Base-by-base conservation (phyloP, 345 rosid species). In the Crucihimalaya himalaica region DNA sequence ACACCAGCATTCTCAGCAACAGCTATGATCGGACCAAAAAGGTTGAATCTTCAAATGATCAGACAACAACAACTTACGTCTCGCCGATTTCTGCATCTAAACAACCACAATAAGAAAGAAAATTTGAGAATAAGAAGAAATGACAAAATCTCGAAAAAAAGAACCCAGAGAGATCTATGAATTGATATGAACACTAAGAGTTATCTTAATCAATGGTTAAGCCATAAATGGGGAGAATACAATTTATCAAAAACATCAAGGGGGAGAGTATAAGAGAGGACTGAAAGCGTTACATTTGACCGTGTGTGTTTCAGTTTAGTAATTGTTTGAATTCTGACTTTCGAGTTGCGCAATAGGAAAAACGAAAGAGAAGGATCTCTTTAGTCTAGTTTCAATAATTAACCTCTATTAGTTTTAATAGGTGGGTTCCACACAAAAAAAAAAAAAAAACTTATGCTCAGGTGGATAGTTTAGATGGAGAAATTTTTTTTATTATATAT, bases 1-100 rank as follows among this genome's bases (percentile, higher is more conserved):
- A 82, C 81, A 73, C 90, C 98, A 71, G 90, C 93, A 88, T 86
- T 89, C 78, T 96, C 99, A 66, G 93, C 89, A 56, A 96, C 96
- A 66, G 95, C 98, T 97, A 96, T 96, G 87, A 85, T 87, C 82
- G 52, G 71, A 58, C 9, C 18, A 34, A 66, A 34, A 15, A 20
- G 21, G 5, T 8, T 20, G 35, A 71, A 50, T 25, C 55, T 60
- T 21, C 16, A 47, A 21, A 60, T 47, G 74, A 75, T 75, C 60
- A 68, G 63, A 53, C 15, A 60, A 60, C 29, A 60, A 51, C 70
- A 63, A 70, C 13, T 63, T 63, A 63, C 20, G 13, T 29, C 63
- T 68, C 54, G 64, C 32, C 63, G 77, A 80, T 77, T 77, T 60
- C 78, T 71, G 82, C 59, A 79, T 50, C 48, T 72, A 73, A 56